These are phyloP conservation scores for Sphagnum magellanicum DNA, from an alignment of 228 moss, liverwort and hornwort species.

Conservation along the genomic window DNA sequence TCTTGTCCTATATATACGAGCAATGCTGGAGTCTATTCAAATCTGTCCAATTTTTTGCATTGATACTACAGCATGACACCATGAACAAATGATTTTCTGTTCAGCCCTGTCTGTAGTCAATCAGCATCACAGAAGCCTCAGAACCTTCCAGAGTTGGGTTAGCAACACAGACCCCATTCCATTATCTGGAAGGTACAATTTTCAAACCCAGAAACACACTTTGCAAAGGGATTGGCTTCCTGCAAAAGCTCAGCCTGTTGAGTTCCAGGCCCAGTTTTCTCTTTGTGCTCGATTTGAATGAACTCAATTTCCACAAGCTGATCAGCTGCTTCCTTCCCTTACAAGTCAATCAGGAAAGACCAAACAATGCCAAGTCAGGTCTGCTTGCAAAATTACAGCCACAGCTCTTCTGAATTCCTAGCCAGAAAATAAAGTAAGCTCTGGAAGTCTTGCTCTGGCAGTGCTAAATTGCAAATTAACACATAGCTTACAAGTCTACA, in stretches of 20 bases:
- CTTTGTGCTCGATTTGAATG: conserved; percentile 21
- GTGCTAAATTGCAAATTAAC: not conserved
- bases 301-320: conserved; percentile 28
- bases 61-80: too few relatives aligned
- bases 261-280: not conserved
- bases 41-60: too few relatives aligned
- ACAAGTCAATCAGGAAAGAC: not conserved
- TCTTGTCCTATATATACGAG: too few relatives aligned
- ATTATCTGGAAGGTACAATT: conserved; percentile 24
- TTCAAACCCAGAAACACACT: conserved; percentile 21
- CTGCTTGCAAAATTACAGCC: not conserved
- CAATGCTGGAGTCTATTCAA: too few relatives aligned
- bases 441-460: not conserved
- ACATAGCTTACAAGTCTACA: too few relatives aligned
- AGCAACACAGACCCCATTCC: conserved; percentile 21
- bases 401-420: not conserved
- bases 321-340: conserved; percentile 29
- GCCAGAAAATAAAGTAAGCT: not conserved
- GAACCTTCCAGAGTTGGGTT: not conserved
- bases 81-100: too few relatives aligned
- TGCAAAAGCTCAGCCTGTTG: conserved; percentile 1
- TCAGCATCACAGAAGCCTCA: too few relatives aligned
- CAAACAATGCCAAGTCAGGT: not conserved
- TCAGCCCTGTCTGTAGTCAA: too few relatives aligned
- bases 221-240: conserved; percentile 10